Evolutionary conservation across 2,329 filamentous ascomycete genomes (phyloP), one percentile per base, ranked within the genome.

Genomic region (Aquanectria penicillioides): DNA sequence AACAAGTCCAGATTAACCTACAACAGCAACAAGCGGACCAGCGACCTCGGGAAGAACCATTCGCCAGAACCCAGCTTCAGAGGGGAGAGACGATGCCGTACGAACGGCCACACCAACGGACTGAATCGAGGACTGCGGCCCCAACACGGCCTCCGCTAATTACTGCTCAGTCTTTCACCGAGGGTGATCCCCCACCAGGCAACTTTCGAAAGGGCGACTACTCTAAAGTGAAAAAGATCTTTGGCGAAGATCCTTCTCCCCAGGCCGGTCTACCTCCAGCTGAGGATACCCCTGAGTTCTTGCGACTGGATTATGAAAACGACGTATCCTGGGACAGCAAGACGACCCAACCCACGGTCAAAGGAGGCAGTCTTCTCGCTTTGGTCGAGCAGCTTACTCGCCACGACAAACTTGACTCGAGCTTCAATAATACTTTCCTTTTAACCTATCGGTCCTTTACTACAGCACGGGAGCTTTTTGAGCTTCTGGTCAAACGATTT

Each of bases 401-500:
- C 44, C 95, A 99, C 72, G 95, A 99, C 78, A 95, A 96, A 71
- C 85, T 97, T 12, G 95, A 98, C 72, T 93, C 94, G 3, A 94
- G 86, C 62, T 98, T 98, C 79, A 98, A 98, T 80, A 96, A 94
- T 70, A 99, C 95, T 1, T 99, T 99, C 82, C 87, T 99, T 13
- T 86, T 99, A 31, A 99, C 95, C 1, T 99, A 99, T 75, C 87
- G 92, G 62, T 99, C 95, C 0, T 99, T 99, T 72, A 98, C 95
- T 0, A 88, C 89, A 3, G 95, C 94, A 0, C 83, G 90, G 6
- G 95, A 98, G 75, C 82, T 99, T 0, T 98, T 98, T 71, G 93
- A 97, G 75, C 85, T 97, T 73, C 81, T 99, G 7, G 93, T 97
- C 9, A 91, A 93, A 74, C 86, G 95, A 50, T 99, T 97, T 79